Evolutionary conservation across 2,329 filamentous ascomycete genomes (phyloP).

Genomic region (Fusarium liriodendri): DNA sequence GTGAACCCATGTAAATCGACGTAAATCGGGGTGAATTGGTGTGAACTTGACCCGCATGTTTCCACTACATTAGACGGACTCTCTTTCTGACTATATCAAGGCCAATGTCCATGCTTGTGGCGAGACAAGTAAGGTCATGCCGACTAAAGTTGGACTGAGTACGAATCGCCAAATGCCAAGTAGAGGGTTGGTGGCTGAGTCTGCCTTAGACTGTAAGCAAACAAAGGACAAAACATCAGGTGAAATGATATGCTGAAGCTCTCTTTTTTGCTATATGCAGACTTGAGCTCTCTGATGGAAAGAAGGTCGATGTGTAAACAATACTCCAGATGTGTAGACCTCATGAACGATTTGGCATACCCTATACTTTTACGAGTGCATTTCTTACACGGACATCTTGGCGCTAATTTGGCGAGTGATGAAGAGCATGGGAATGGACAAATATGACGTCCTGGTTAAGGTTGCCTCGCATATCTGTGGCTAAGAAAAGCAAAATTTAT

Average conservation of each 20-base stretch:
- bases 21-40: background rate
- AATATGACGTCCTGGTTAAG: background rate
- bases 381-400: background rate
- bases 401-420: too few relatives aligned
- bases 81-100: background rate
- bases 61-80: background rate
- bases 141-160: background rate
- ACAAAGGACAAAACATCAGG: background rate
- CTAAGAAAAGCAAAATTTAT: background rate
- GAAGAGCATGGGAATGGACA: background rate
- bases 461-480: background rate
- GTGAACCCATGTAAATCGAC: background rate
- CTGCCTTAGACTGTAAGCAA: background rate
- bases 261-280: background rate
- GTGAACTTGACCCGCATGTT: background rate
- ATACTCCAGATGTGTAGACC: background rate
- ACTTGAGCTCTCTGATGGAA: background rate
- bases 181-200: background rate
- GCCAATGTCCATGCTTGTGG: background rate
- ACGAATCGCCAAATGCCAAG: background rate
- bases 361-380: background rate
- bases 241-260: background rate
- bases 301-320: too few relatives aligned
- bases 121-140: background rate
- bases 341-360: background rate